Conservation (phyloP, 345 rosid species). For the Melaleuca quinquenervia region DNA sequence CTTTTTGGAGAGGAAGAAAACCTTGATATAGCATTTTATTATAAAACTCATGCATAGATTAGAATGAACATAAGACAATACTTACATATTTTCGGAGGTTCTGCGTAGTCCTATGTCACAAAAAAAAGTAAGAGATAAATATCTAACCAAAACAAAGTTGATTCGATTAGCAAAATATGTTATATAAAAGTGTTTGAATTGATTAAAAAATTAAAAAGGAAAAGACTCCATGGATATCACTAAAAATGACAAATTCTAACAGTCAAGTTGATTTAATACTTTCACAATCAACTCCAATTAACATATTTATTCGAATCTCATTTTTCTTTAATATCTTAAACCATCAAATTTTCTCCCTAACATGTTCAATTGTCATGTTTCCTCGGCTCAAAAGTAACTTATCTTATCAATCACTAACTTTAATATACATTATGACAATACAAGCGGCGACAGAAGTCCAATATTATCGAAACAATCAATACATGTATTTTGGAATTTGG, state of each 20-base stretch:
- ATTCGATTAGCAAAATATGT: rapidly evolving
- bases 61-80: background rate
- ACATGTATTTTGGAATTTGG: background rate
- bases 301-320: background rate
- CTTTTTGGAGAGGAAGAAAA: rapidly evolving
- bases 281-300: rapidly evolving
- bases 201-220: background rate
- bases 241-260: background rate
- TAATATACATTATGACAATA: background rate
- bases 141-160: background rate
- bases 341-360: background rate
- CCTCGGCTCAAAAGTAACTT: background rate
- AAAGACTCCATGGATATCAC: background rate
- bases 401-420: background rate
- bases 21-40: background rate
- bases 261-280: background rate
- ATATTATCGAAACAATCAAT: rapidly evolving
- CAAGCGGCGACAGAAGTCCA: background rate
- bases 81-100: background rate
- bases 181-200: background rate
- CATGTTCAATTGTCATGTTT: background rate
- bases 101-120: background rate
- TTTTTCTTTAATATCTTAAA: background rate
- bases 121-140: background rate
- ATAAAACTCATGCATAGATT: background rate